Percentiles rank a stretch among this genome's conserved stretches.
These are phyloP conservation scores for Juncus effusus DNA, from an alignment of 176 grass and related monocot species.

Conservation along the genomic window DNA sequence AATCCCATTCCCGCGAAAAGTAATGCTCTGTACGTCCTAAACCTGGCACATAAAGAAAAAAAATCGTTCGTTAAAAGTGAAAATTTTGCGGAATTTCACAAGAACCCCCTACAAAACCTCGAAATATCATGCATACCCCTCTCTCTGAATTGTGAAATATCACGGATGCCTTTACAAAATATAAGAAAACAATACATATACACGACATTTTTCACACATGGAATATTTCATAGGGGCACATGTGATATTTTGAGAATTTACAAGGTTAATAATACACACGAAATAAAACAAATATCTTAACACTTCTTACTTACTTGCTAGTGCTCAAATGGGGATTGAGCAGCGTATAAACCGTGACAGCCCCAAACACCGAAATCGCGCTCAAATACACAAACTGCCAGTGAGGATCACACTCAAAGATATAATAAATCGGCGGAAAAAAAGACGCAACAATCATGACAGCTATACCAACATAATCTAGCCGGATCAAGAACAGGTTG, in stretches of 20 bases:
- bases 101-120: neutral
- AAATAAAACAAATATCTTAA: too few species aligned
- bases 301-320: constrained; percentile 5
- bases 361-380: constrained; percentile 53
- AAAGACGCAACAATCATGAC: constrained; percentile 87
- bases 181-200: neutral
- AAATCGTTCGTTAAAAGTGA: neutral
- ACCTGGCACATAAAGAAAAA: constrained; percentile 12
- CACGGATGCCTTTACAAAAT: neutral
- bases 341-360: constrained; percentile 62
- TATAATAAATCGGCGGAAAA: constrained; percentile 97
- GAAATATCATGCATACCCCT: neutral
- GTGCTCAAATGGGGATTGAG: constrained; percentile 51
- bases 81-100: neutral
- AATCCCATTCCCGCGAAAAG: constrained; percentile 91
- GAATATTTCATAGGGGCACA: too few species aligned
- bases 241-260: too few species aligned
- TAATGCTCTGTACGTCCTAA: constrained; percentile 61
- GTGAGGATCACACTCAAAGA: constrained; percentile 77
- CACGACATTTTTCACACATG: too few species aligned
- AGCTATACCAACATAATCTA: constrained; percentile 85
- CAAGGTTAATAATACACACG: too few species aligned
- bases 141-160: neutral
- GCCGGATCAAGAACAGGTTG: constrained; percentile 75
- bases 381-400: constrained; percentile 71